These are phyloP conservation scores for Lycium barbarum DNA, from an alignment of 257 asterid species.

Conservation along the genomic window DNA sequence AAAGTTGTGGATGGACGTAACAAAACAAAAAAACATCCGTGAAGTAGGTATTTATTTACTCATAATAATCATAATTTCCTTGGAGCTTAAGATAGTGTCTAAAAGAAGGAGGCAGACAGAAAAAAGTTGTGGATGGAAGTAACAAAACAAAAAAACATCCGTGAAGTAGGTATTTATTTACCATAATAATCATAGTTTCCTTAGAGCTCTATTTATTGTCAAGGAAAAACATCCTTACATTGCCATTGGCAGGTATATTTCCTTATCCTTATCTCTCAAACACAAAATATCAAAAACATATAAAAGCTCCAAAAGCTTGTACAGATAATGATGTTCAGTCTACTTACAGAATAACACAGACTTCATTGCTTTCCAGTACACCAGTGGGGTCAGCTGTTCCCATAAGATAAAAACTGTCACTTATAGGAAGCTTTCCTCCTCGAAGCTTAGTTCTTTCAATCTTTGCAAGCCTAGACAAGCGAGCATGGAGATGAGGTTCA, in stretches of 20 bases:
- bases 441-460: constrained; percentile 50
- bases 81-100: background rate
- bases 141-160: constrained; percentile 11
- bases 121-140: constrained; percentile 5
- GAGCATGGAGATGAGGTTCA: constrained; percentile 72
- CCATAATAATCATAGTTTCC: constrained; percentile 6
- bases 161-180: constrained; percentile 1
- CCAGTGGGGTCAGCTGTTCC: constrained; percentile 95
- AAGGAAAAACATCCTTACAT: constrained; percentile 51
- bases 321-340: constrained; percentile 12
- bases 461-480: constrained; percentile 53
- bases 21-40: constrained; percentile 17
- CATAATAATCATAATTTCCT: background rate
- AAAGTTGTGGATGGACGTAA: background rate
- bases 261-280: background rate
- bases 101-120: background rate
- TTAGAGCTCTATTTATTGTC: background rate
- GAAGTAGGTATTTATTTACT: constrained; percentile 1
- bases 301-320: background rate
- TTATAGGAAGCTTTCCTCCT: constrained; percentile 70
- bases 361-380: constrained; percentile 61
- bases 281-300: constrained; percentile 13
- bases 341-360: constrained; percentile 85
- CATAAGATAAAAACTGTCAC: constrained; percentile 83
- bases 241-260: background rate